Evolutionary conservation across 805 yeast species (phyloP), one percentile per base, ranked within the genome.

Genomic region (Helenozyma baotianmanensis): DNA sequence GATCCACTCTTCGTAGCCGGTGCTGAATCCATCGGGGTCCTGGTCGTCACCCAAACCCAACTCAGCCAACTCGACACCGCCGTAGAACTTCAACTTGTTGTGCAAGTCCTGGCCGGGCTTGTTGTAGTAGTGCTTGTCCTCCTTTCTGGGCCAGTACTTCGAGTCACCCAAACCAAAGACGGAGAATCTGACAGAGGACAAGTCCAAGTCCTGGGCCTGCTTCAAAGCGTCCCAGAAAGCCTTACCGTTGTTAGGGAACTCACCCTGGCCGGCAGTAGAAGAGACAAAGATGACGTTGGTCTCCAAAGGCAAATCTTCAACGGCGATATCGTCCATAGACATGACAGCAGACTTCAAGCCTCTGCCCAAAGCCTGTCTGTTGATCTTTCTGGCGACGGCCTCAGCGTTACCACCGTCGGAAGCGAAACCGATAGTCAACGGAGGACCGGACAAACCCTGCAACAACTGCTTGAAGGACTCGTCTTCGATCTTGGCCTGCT

Each of bases 11-110:
- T 79, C 77, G 58, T 82, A 90, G n/a, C 92, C 96, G 17, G 97
- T 89, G 48, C 80, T 79, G 62, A 72, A 88, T 14, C 97, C 97
- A 66, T 90, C 97, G 14, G 95, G 95, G 56, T 86, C 97, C 65
- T 90, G 97, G 55, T 90, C 97, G 59, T 90, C 97, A 62, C 97
- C 97, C 29, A 85, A 68, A 13, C 96, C 97, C 27, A 88, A 61
- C 3, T 82, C 84, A 36, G 77, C 74, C 34, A 90, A 63, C 39
- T 76, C 78, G 39, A 71, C 76, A 39, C 83, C 96, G 26, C 95
- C 92, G 38, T 86, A 70, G 38, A 81, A 64, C 42, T 63, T 65
- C 42, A 90, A 62, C 42, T 81, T 78, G 42, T 74, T 74, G 54
- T 62, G 68, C 43, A 90, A 64, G 57, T 88, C 96, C 44, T 72